phyloP scores from a whole-genome alignment of 306 rosid genomes.

The Cyamopsis tetragonoloba region DNA sequence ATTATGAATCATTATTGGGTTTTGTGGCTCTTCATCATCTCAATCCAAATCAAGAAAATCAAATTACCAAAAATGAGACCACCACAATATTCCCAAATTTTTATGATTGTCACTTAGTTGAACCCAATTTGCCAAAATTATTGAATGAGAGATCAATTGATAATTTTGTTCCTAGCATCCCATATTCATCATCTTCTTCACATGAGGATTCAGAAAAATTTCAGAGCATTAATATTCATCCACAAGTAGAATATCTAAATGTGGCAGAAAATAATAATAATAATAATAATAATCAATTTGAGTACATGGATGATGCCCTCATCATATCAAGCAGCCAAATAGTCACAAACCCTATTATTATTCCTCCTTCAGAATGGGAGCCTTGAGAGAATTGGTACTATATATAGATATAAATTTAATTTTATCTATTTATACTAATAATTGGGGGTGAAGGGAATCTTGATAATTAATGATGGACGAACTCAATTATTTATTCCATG shows the following conservation, averaged over 20 bases:
- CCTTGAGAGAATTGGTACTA: slow-evolving; percentile 16
- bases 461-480: neutral
- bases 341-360: slow-evolving; percentile 20
- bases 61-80: slow-evolving; percentile 27
- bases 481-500: slow-evolving; percentile 18
- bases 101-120: slow-evolving; percentile 22
- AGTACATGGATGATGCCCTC: slow-evolving; percentile 45
- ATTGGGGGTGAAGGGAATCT: neutral
- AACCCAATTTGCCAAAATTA: slow-evolving; percentile 39
- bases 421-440: slow-evolving; percentile 10
- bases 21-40: slow-evolving; percentile 26
- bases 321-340: slow-evolving; percentile 25
- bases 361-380: slow-evolving; percentile 35
- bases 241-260: slow-evolving; percentile 34
- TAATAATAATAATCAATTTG: slow-evolving; percentile 54
- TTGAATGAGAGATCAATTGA: slow-evolving; percentile 42
- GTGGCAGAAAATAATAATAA: too few relatives aligned
- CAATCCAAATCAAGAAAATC: slow-evolving; percentile 37
- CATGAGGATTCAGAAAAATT: slow-evolving; percentile 35
- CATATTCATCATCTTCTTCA: slow-evolving; percentile 37
- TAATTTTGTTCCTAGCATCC: slow-evolving; percentile 32
- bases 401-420: slow-evolving; percentile 14
- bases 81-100: slow-evolving; percentile 7
- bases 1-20: slow-evolving; percentile 40
- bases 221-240: slow-evolving; percentile 22